Evolutionary conservation across 1,284 basidiomycete genomes (phyloP).

Genomic region (Rhodotorula sp.): DNA sequence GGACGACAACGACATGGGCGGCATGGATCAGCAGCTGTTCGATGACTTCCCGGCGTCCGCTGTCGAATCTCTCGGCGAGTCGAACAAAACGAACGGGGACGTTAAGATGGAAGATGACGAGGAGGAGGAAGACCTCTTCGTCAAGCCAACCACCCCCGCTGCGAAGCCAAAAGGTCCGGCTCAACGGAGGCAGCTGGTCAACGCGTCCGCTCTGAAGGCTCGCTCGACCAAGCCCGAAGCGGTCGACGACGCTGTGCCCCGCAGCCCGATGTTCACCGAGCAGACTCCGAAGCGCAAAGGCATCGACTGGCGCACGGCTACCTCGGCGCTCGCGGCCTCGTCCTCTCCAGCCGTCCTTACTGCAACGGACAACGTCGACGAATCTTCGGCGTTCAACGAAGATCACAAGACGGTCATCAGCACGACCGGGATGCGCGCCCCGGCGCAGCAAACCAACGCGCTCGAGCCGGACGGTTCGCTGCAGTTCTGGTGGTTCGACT

Average conservation of each 20-base stretch:
- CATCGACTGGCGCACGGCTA: constrained; percentile 39
- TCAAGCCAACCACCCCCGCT: constrained; percentile 35
- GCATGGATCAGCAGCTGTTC: constrained; percentile 12
- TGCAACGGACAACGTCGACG: constrained; percentile 40
- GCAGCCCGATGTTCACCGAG: constrained; percentile 60
- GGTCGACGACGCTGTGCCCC: constrained; percentile 24
- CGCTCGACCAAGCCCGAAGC: constrained; percentile 29
- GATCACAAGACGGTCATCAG: constrained; percentile 26
- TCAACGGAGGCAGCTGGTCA: constrained; percentile 50
- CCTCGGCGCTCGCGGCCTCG: constrained; percentile 25
- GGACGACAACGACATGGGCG: constrained; percentile 24
- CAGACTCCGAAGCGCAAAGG: constrained; percentile 56
- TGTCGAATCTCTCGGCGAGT: constrained; percentile 9
- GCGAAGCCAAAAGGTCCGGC: constrained; percentile 43
- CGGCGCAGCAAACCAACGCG: constrained; percentile 52
- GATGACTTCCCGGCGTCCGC: background rate
- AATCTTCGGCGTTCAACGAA: constrained; percentile 19
- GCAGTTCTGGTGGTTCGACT: constrained; percentile 92
- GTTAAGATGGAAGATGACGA: constrained; percentile 46
- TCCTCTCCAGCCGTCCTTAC: constrained; percentile 51
- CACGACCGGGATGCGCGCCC: constrained; percentile 17
- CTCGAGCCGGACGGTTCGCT: constrained; percentile 77
- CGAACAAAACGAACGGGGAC: constrained; percentile 18
- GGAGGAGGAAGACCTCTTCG: constrained; percentile 46
- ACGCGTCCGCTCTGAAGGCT: constrained; percentile 41